A percentile compares a stretch with the other conserved stretches of the same genome.
These are phyloP conservation scores for Stereocaulon alpinum DNA, from an alignment of 495 filamentous ascomycete genomes.

Conservation along the genomic window DNA sequence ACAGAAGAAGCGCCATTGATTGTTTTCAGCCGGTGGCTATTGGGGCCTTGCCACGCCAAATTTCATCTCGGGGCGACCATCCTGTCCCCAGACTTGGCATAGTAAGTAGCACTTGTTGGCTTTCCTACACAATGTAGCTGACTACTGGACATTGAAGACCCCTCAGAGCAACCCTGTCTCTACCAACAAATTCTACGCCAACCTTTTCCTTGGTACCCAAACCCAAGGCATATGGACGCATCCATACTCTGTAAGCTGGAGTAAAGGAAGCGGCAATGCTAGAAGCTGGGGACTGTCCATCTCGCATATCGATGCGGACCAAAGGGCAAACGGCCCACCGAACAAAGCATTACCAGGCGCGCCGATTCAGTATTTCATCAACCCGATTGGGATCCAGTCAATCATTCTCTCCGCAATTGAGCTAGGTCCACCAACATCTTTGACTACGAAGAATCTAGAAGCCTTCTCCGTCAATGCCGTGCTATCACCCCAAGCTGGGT, in stretches of 20 bases:
- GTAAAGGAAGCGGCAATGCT: conserved; percentile 53
- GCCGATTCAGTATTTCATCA: conserved; percentile 61
- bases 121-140: conserved; percentile 32
- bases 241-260: conserved; percentile 76
- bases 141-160: conserved; percentile 24
- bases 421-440: conserved; percentile 44
- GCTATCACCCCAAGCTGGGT: conserved; percentile 43
- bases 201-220: conserved; percentile 73
- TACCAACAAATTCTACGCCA: conserved; percentile 91
- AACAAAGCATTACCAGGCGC: conserved; percentile 41
- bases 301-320: conserved; percentile 55
- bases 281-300: conserved; percentile 68
- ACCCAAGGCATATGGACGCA: conserved; percentile 63
- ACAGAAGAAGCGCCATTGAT: conserved; percentile 32
- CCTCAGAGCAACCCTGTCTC: conserved; percentile 45
- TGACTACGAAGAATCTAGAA: conserved; percentile 53
- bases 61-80: conserved; percentile 42
- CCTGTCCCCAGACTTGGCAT: conserved; percentile 39
- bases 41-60: conserved; percentile 42
- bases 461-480: conserved; percentile 67
- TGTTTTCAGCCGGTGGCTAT: conserved; percentile 52
- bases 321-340: conserved; percentile 51
- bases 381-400: conserved; percentile 73
- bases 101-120: conserved; percentile 30
- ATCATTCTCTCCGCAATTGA: conserved; percentile 70